phyloP scores from a whole-genome alignment of 2,329 filamentous ascomycete genomes.

The Hypomyces perniciosus region DNA sequence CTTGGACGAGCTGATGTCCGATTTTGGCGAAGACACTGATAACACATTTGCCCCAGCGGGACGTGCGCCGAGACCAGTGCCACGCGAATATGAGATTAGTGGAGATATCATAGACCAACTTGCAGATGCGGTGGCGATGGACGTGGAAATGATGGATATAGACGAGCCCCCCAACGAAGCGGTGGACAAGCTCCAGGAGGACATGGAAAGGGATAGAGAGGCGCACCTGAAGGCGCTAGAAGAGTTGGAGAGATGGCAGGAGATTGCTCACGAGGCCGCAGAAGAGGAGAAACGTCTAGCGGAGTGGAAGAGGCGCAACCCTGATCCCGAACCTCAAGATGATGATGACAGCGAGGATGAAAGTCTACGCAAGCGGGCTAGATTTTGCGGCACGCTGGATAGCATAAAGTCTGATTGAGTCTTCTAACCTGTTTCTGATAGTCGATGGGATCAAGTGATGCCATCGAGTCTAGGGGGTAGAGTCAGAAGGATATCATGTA shows the following conservation, averaged over 20 bases:
- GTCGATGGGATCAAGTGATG: no score
- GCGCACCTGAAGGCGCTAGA: background rate
- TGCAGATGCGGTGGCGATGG: background rate
- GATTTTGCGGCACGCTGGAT: no score
- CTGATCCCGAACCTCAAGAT: no score
- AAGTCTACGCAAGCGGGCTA: no score
- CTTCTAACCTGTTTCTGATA: no score
- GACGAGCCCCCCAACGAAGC: constrained; percentile 5
- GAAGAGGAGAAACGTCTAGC: background rate
- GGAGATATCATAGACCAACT: background rate
- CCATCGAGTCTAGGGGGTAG: no score
- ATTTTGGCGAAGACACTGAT: background rate
- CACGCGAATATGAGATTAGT: background rate
- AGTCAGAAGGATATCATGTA: no score
- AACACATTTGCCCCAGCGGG: background rate
- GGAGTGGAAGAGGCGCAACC: no score
- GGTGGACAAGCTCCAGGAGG: background rate
- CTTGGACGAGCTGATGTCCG: background rate
- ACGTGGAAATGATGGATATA: background rate
- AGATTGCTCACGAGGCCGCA: background rate
- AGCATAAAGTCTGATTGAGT: no score
- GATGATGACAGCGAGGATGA: no score
- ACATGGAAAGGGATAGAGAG: background rate
- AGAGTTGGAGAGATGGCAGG: background rate
- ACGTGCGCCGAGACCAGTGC: background rate